These are phyloP conservation scores for Megacollybia platyphylla DNA, from an alignment of 1,284 basidiomycete species.

Conservation along the genomic window DNA sequence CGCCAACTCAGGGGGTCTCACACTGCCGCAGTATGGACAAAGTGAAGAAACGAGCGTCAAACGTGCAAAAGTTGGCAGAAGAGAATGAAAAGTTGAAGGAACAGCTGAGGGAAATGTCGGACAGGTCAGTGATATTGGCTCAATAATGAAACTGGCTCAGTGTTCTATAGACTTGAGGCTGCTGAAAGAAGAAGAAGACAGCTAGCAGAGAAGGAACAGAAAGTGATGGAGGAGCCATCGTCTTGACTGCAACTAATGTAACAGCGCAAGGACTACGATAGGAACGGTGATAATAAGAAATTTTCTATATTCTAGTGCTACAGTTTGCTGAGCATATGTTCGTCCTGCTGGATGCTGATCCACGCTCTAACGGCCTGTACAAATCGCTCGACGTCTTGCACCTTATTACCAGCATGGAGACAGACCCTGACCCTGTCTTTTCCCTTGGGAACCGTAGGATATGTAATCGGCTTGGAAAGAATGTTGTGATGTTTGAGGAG, in stretches of 20 bases:
- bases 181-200: conserved; percentile 54
- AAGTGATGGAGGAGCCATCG: conserved; percentile 17
- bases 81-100: conserved; percentile 69
- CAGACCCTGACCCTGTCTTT: conserved; percentile 78
- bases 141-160: background rate
- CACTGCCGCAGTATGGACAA: conserved; percentile 34
- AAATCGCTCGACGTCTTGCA: conserved; percentile 47
- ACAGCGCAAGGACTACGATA: no score
- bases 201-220: conserved; percentile 30
- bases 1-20: conserved; percentile 10
- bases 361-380: conserved; percentile 37
- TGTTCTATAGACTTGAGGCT: conserved; percentile 43
- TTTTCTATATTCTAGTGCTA: no score
- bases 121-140: conserved; percentile 10
- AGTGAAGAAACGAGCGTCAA: conserved; percentile 64
- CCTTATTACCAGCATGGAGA: conserved; percentile 65
- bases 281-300: no score
- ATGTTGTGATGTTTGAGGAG: background rate
- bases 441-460: conserved; percentile 78
- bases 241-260: conserved; percentile 5
- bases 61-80: conserved; percentile 59
- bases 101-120: conserved; percentile 62
- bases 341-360: conserved; percentile 9
- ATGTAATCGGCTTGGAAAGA: conserved; percentile 45
- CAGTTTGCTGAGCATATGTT: no score